Evolutionary conservation across 169 alveolate species (phyloP).

Genomic region (Pseudocohnilembus persalinus): DNA sequence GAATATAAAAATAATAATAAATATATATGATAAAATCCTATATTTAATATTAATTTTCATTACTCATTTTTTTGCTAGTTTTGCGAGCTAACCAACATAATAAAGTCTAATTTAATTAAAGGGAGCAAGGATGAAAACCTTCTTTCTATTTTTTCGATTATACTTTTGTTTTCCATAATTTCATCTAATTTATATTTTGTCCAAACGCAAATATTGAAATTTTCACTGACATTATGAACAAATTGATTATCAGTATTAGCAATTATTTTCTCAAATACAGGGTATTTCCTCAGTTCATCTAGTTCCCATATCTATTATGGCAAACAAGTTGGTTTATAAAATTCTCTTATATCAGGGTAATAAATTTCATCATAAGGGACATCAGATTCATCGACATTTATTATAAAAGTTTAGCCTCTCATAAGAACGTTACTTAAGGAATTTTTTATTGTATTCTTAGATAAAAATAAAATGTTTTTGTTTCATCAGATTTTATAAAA

Average conservation of each 20-base stretch:
- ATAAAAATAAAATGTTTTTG: too few species aligned
- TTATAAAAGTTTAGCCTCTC: conserved; percentile 13
- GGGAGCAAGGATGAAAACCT: conserved; percentile 18
- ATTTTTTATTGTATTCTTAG: conserved; percentile 4
- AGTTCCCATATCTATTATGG: conserved; percentile 23
- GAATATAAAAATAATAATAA: too few species aligned
- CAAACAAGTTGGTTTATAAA: conserved; percentile 13
- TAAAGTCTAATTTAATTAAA: conserved; percentile 14
- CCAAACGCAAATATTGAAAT: conserved; percentile 7
- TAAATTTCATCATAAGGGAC: conserved; percentile 19
- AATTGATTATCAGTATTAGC: conserved; percentile 24
- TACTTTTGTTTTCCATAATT: conserved; percentile 8
- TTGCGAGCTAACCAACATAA: conserved; percentile 1
- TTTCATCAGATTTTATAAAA: neutral
- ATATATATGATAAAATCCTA: too few species aligned
- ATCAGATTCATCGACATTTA: conserved; percentile 19
- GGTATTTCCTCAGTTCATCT: conserved; percentile 9
- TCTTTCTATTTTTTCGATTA: conserved; percentile 29
- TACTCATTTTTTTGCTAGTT: too few species aligned
- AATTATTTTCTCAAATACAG: conserved; percentile 19
- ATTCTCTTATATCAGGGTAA: conserved; percentile 30
- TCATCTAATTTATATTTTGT: conserved; percentile 21
- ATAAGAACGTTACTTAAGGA: conserved; percentile 3
- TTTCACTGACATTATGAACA: neutral
- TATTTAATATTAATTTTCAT: too few species aligned